A percentile compares a stretch with the other conserved stretches of the same genome.
phyloP scores from a whole-genome alignment of 2,329 filamentous ascomycete species.

The Venturia carpophila region DNA sequence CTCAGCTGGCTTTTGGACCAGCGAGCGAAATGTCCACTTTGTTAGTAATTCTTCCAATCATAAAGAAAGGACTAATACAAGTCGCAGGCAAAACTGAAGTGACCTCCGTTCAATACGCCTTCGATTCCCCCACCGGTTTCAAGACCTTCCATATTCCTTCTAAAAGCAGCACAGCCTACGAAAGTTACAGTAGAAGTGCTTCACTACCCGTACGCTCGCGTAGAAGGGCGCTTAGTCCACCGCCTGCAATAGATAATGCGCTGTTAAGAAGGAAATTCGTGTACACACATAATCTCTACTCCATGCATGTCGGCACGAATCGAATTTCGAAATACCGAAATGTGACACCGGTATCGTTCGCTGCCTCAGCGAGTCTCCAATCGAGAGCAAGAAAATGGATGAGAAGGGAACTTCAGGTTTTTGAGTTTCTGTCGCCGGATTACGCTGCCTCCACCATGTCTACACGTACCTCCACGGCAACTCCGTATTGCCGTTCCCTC shows the following conservation, averaged over 20 bases:
- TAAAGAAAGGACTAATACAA: neutral
- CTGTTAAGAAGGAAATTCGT: constrained; percentile 59
- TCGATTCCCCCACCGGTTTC: constrained; percentile 44
- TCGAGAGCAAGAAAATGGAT: constrained; percentile 75
- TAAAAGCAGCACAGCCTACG: constrained; percentile 17
- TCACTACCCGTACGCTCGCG: constrained; percentile 22
- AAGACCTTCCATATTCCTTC: constrained; percentile 51
- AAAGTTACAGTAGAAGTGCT: neutral
- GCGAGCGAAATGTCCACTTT: constrained; percentile 65
- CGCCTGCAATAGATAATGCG: constrained; percentile 25
- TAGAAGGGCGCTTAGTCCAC: constrained; percentile 24
- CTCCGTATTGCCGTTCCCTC: neutral
- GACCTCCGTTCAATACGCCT: constrained; percentile 57
- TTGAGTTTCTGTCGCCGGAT: constrained; percentile 57
- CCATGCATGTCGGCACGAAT: constrained; percentile 76
- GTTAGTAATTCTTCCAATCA: constrained; percentile 42
- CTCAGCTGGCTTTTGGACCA: constrained; percentile 70
- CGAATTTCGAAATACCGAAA: constrained; percentile 67
- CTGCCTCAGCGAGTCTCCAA: constrained; percentile 56
- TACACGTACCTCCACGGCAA: neutral
- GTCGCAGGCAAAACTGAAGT: constrained; percentile 44
- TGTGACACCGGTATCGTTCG: constrained; percentile 60
- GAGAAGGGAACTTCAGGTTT: constrained; percentile 75
- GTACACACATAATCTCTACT: constrained; percentile 66
- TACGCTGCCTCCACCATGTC: neutral